Evolutionary conservation across 192 early-diverging fungal genomes (phyloP).

Genomic region (Podila epicladia): DNA sequence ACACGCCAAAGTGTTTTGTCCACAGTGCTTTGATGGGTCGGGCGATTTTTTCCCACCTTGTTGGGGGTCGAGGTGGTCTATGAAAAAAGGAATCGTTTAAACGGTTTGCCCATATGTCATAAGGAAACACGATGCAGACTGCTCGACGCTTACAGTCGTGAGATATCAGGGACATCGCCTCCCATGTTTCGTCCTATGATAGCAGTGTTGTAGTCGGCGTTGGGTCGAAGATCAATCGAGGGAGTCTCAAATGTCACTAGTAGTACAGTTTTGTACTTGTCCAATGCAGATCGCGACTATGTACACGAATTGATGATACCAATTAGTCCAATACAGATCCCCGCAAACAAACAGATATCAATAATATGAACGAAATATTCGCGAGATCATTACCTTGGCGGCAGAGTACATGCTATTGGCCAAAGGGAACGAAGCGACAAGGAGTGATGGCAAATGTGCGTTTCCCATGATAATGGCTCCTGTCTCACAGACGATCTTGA

Average conservation of each 20-base stretch:
- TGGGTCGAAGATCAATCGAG: slow-evolving; percentile 63
- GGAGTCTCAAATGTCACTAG: slow-evolving; percentile 61
- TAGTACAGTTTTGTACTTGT: slow-evolving; percentile 67
- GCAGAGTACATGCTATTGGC: slow-evolving; percentile 67
- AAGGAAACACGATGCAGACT: background rate
- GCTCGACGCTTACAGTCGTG: slow-evolving; percentile 24
- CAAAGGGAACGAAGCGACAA: slow-evolving; percentile 67
- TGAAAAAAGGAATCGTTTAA: background rate
- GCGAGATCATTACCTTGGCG: slow-evolving; percentile 29
- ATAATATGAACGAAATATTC: background rate
- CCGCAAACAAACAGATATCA: background rate
- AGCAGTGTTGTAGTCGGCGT: slow-evolving; percentile 68
- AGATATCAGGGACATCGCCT: slow-evolving; percentile 30
- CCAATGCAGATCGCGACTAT: slow-evolving; percentile 63
- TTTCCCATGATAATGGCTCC: slow-evolving; percentile 81
- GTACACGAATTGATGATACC: background rate
- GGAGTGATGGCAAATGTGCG: slow-evolving; percentile 67
- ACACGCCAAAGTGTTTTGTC: slow-evolving; percentile 33
- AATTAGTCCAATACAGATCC: background rate
- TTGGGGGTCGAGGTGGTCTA: slow-evolving; percentile 22
- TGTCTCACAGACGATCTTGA: slow-evolving; percentile 69
- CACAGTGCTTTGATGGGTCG: slow-evolving; percentile 14
- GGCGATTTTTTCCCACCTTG: slow-evolving; percentile 2
- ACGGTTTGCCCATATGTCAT: background rate
- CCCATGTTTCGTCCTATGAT: slow-evolving; percentile 34